Percentiles rank a stretch among this genome's conserved stretches.
phyloP scores from a whole-genome alignment of 2,329 filamentous ascomycete species.

The Simplicillium sp. region DNA sequence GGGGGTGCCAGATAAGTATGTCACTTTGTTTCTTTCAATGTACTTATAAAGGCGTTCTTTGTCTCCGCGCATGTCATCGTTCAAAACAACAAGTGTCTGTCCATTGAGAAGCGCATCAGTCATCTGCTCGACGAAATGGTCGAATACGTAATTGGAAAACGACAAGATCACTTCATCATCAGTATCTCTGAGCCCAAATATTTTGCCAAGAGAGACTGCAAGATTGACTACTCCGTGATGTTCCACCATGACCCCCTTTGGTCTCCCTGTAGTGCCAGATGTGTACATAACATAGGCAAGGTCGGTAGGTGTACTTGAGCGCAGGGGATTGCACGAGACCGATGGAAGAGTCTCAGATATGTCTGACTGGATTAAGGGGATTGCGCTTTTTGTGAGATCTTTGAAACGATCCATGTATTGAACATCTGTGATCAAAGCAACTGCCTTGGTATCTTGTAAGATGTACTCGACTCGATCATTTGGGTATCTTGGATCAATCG shows the following conservation, averaged over 20 bases:
- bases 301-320: conserved; percentile 1
- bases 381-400: neutral
- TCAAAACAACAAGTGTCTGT: neutral
- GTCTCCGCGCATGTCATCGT: conserved; percentile 1
- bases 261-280: neutral
- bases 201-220: neutral
- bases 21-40: conserved; percentile 1
- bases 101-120: neutral
- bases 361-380: neutral
- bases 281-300: neutral
- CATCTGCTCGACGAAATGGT: conserved; percentile 3
- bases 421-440: neutral
- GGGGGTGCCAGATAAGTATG: conserved; percentile 2
- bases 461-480: no score
- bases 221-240: conserved; percentile 2
- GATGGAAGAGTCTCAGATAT: neutral
- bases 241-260: conserved; percentile 1
- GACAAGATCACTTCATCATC: conserved; percentile 1
- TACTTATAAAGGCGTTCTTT: conserved; percentile 1
- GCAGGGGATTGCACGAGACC: neutral
- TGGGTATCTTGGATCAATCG: no score
- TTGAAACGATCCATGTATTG: neutral
- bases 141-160: conserved; percentile 6
- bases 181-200: conserved; percentile 1
- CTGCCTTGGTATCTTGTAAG: neutral